Conservation (phyloP, 768 basidiomycete species). For the Gyrodon lividus region DNA sequence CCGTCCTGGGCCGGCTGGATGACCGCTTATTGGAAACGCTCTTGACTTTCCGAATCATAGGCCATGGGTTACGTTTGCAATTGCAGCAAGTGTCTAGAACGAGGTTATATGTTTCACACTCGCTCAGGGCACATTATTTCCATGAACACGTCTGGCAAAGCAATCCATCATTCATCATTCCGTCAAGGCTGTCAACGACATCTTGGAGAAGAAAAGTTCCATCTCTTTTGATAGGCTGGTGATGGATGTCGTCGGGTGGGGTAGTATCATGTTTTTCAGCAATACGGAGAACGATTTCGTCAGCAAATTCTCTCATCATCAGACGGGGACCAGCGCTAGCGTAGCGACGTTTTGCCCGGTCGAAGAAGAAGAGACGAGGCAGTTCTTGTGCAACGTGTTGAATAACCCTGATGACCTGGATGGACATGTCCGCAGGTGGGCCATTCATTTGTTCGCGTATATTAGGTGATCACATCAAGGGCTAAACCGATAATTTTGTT, state of each 20-base stretch:
- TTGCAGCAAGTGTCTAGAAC: constrained; percentile 36
- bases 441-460: background rate
- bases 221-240: constrained; percentile 6
- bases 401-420: constrained; percentile 1
- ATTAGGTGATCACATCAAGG: background rate
- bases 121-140: constrained; percentile 10
- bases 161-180: constrained; percentile 50
- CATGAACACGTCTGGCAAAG: constrained; percentile 36
- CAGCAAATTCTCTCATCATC: constrained; percentile 7
- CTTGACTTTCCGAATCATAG: constrained; percentile 52
- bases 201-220: constrained; percentile 13
- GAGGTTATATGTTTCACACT: constrained; percentile 40
- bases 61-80: constrained; percentile 55
- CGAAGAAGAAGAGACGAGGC: constrained; percentile 4
- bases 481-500: background rate
- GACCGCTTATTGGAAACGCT: constrained; percentile 51
- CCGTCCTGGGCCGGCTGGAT: constrained; percentile 14
- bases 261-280: constrained; percentile 1
- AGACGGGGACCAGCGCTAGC: constrained; percentile 8
- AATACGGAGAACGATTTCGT: constrained; percentile 6
- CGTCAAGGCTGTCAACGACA: constrained; percentile 28
- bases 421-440: constrained; percentile 9
- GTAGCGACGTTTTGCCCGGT: constrained; percentile 1
- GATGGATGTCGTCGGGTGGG: constrained; percentile 24
- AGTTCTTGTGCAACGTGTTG: constrained; percentile 4